Base-by-base conservation (phyloP, 768 basidiomycete genomes). In the Suillus luteus region DNA sequence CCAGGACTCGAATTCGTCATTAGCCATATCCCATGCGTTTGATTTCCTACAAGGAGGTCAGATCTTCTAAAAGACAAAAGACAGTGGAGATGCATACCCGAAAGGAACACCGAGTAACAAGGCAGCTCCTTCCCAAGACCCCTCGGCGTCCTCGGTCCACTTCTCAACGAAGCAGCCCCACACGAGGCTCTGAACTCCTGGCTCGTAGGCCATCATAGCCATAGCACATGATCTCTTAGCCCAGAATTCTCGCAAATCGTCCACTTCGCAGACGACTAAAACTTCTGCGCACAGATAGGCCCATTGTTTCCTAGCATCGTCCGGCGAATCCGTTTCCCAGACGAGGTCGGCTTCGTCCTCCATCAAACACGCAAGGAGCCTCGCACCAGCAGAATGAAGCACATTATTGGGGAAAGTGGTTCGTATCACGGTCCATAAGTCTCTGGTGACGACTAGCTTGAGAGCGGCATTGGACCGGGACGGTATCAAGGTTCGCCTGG, bases 91-190 rank as follows among this genome's bases (percentile, higher is more conserved):
- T 24, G 81, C 83, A 72, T 71, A 86, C 87, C 78, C 75, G 67
- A 92, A 93, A 7, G 91, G 91, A 59, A 85, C 78, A 35, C 81
- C 81, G 27, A 91, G 78, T 19, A 84, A 72, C 24, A 83, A 71
- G 17, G 82, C 73, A 22, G 81, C 81, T 15, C 82, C 81, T 64
- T 88, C 85, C 86, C 86, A 91, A 22, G 72, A 75, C 1, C 78
- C 79, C 17, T 79, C 77, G 3, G 67, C 67, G 57, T 81, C 78
- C 15, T 77, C 76, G 60, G 72, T 76, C 90, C 91, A 93, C 22
- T 78, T 78, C 62, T 84, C 79, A 24, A 82, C 76, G 67, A 86
- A 87, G 27, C 74, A 74, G 35, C 77, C 74, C 91, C 91, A 93
- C 8, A 89, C 81, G 0, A 75, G 62, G 31, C 77, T 77, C n/a